Evolutionary conservation across 495 filamentous ascomycete species (phyloP).

Genomic region (Bombardia bombarda): DNA sequence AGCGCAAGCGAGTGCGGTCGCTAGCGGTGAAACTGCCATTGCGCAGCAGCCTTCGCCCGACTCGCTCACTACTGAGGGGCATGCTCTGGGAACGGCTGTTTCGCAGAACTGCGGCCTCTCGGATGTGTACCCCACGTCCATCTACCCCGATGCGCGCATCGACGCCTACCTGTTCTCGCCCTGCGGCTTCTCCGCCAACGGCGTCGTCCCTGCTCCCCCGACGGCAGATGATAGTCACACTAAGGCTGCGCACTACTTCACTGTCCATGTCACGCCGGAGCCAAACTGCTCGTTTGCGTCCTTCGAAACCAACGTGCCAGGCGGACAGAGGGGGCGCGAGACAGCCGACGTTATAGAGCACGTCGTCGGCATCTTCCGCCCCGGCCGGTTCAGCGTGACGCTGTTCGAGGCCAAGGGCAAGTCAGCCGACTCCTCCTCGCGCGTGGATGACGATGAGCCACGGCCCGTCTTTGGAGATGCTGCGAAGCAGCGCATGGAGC

Average conservation of each 20-base stretch:
- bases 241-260: conserved; percentile 83
- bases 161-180: conserved; percentile 96
- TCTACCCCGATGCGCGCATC: conserved; percentile 87
- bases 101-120: conserved; percentile 85
- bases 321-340: conserved; percentile 75
- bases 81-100: conserved; percentile 86
- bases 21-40: conserved; percentile 57
- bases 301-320: conserved; percentile 98
- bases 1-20: conserved; percentile 83
- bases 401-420: conserved; percentile 83
- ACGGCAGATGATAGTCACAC: conserved; percentile 43
- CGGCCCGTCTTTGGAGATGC: conserved; percentile 24
- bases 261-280: conserved; percentile 97
- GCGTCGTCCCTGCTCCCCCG: conserved; percentile 74
- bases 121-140: conserved; percentile 76
- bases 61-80: conserved; percentile 83
- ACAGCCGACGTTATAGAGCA: conserved; percentile 88
- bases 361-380: conserved; percentile 91
- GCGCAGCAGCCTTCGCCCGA: conserved; percentile 50
- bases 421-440: conserved; percentile 19
- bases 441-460: conserved; percentile 34
- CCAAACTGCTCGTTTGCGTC: conserved; percentile 97
- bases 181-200: conserved; percentile 97
- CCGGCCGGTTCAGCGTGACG: conserved; percentile 93
- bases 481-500: conserved; percentile 65